Conservation (phyloP, 176 grass and related monocot species). For the Tillandsia leiboldiana region DNA sequence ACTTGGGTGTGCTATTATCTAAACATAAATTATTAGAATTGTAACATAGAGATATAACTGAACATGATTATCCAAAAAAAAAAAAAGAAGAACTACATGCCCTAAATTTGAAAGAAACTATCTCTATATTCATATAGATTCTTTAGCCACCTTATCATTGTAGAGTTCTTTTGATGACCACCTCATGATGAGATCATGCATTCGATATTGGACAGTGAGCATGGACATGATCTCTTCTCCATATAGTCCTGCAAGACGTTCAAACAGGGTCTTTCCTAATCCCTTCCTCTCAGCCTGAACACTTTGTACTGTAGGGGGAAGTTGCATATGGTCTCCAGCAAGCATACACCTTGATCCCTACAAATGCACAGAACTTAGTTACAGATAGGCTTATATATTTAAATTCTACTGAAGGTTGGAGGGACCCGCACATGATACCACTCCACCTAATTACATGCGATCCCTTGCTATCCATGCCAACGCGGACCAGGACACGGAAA, state of each 20-base stretch:
- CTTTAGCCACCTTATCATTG: conserved; percentile 48
- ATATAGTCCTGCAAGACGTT: conserved; percentile 67
- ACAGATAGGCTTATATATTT: neutral
- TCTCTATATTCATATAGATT: neutral
- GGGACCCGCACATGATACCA: neutral
- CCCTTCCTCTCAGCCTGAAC: conserved; percentile 86
- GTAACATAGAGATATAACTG: neutral
- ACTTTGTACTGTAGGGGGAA: conserved; percentile 91
- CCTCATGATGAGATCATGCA: conserved; percentile 90
- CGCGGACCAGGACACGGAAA: conserved; percentile 1
- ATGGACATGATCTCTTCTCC: conserved; percentile 69
- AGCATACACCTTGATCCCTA: conserved; percentile 83
- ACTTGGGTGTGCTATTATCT: conserved; percentile 82
- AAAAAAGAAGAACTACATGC: neutral
- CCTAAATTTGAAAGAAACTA: conserved; percentile 1
- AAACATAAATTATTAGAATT: conserved; percentile 19
- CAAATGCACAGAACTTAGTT: neutral
- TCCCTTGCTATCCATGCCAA: conserved; percentile 4
- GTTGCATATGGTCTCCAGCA: conserved; percentile 92
- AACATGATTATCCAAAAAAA: neutral
- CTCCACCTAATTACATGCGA: neutral
- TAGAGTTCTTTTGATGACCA: conserved; percentile 99
- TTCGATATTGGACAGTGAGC: conserved; percentile 90
- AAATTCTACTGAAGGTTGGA: neutral
- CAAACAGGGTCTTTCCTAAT: conserved; percentile 89